phyloP scores from a whole-genome alignment of 306 rosid species.

The Vigna unguiculata region DNA sequence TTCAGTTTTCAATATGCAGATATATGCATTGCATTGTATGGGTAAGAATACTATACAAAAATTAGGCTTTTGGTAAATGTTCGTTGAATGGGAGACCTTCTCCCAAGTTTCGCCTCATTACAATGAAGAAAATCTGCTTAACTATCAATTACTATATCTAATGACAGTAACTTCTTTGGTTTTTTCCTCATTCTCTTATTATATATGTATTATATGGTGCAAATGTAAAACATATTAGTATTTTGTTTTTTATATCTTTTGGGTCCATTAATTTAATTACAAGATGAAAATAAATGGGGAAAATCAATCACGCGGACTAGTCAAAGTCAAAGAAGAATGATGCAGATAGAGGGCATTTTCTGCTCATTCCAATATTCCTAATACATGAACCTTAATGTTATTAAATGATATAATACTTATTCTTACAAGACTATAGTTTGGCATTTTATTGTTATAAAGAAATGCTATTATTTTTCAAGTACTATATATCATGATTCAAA shows the following conservation, averaged over 20 bases:
- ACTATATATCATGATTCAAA: conserved; percentile 29
- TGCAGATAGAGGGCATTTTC: conserved; percentile 44
- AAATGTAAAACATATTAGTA: conserved; percentile 2
- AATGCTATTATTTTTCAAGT: conserved; percentile 30
- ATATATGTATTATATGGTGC: neutral
- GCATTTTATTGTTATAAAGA: neutral
- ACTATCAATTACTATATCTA: conserved; percentile 51
- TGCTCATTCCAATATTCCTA: conserved; percentile 62
- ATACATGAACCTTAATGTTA: conserved; percentile 45
- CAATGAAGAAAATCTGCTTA: conserved; percentile 64
- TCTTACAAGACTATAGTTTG: neutral
- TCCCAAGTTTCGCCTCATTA: conserved; percentile 76
- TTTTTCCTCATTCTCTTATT: neutral
- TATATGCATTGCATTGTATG: neutral
- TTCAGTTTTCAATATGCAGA: neutral
- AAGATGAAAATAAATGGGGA: conserved; percentile 43
- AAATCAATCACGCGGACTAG: conserved; percentile 45
- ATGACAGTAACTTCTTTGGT: conserved; percentile 32
- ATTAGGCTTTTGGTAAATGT: conserved; percentile 67
- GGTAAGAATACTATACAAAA: conserved; percentile 20
- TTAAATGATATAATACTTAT: conserved; percentile 11
- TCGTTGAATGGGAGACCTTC: conserved; percentile 90
- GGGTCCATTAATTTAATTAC: conserved; percentile 9
- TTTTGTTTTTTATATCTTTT: conserved; percentile 21
- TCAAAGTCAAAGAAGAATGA: conserved; percentile 80